Evolutionary conservation across 305 asterid genomes (phyloP).

Genomic region (Solanum hybrid): DNA sequence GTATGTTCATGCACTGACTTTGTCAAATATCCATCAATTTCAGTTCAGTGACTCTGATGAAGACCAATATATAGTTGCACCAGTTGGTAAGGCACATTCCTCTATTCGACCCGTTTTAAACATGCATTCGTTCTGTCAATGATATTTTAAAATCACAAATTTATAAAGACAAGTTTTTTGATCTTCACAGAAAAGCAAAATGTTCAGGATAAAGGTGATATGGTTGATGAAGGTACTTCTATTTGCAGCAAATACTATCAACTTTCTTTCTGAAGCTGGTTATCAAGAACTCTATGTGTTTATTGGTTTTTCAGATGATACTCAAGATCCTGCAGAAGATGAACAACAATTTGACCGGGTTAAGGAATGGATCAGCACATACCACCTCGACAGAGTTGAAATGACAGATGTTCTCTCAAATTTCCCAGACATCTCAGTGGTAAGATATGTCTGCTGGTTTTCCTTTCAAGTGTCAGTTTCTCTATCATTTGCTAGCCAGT

Average conservation of each 20-base stretch:
- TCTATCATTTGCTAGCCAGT: neutral
- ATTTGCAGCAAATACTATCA: neutral
- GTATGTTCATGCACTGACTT: neutral
- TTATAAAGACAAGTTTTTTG: neutral
- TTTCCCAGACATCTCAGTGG: constrained; percentile 82
- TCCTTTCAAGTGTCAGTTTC: neutral
- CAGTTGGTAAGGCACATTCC: constrained; percentile 32
- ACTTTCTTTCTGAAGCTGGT: constrained; percentile 6
- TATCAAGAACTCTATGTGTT: constrained; percentile 3
- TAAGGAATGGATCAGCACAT: constrained; percentile 67
- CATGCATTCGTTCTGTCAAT: neutral
- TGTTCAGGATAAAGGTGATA: constrained; percentile 27
- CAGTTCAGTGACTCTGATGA: constrained; percentile 73
- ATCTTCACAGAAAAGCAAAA: constrained; percentile 41
- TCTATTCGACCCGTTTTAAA: neutral
- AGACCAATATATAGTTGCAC: constrained; percentile 66
- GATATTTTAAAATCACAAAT: constrained; percentile 1
- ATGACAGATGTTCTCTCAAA: constrained; percentile 64
- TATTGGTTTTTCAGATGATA: constrained; percentile 42
- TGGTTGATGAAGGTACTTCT: constrained; percentile 51
- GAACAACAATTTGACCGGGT: constrained; percentile 58
- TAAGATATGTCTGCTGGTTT: constrained; percentile 13
- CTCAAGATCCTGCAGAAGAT: constrained; percentile 85
- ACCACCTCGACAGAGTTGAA: constrained; percentile 59
- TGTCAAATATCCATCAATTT: constrained; percentile 6